Evolutionary conservation across 768 basidiomycete genomes (phyloP), one percentile per base, ranked within the genome.

Genomic region (Suillus subaureus): DNA sequence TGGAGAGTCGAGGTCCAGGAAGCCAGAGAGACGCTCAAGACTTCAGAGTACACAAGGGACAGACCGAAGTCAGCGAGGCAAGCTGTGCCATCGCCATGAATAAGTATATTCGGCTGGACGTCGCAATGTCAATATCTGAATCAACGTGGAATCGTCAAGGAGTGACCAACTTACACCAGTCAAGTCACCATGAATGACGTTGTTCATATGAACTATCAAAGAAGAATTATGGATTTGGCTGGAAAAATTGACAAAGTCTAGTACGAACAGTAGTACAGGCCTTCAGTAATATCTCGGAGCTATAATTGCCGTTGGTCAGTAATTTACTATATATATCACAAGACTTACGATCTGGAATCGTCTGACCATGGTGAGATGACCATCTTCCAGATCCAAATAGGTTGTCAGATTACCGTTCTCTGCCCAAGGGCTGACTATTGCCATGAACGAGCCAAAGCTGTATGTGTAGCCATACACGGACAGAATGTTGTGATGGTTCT

Each of bases 31-130:
- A 73, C 1, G n/a, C 73, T 70, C 49, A 75, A 69, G 63, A 78
- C 71, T 62, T 81, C 79, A 18, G 70, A 71, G n/a, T 78, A 70
- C 54, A 83, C 75, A 35, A 68, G 79, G 28, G 80, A 83, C 7
- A 83, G 70, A 6, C 82, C 83, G 65, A 83, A 83, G 63, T 83
- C 83, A 63, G 78, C 78, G 21, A 84, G 68, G 16, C 76, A 75
- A 8, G 77, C 81, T 31, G 74, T 76, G 35, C 77, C 74, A 21
- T 79, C 67, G 63, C 78, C 75, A 61, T 79, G 78, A 52, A 84
- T 78, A 21, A 83, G 76, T 7, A 64, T 40, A 28, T 66, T 66
- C 1, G 56, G 54, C 62, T 66, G 23, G 37, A 56, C 11, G 7
- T 52, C 12, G 35, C 33, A 42, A 23, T 47, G 11, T 47, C 11